phyloP scores from a whole-genome alignment of 345 rosid genomes.

The Salix suchowensis region DNA sequence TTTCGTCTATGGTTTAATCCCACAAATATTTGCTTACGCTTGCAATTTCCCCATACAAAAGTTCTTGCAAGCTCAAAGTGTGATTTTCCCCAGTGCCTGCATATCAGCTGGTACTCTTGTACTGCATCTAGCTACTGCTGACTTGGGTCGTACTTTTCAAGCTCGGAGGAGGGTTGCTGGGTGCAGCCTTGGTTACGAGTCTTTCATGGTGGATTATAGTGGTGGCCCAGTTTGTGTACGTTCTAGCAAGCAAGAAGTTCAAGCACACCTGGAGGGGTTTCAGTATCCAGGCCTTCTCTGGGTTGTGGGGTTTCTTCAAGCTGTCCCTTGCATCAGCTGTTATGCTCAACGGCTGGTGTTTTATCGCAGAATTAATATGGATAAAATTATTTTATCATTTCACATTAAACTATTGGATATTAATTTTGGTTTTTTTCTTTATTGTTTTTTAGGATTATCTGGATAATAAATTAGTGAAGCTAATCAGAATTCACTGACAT shows the following conservation, averaged over 20 bases:
- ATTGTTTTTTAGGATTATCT: no score
- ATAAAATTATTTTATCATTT: no score
- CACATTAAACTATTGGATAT: no score
- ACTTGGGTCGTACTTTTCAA: conserved; percentile 17
- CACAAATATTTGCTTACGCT: no score
- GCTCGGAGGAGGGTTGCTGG: conserved; percentile 15
- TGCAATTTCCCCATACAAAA: conserved; percentile 55
- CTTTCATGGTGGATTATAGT: conserved; percentile 24
- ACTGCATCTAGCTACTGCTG: conserved; percentile 11
- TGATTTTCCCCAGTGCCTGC: conserved; percentile 19
- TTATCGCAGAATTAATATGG: no score
- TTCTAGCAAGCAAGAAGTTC: conserved; percentile 8
- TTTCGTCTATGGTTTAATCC: conserved; percentile 17
- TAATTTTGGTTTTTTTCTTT: no score
- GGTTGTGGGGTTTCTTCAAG: conserved; percentile 13
- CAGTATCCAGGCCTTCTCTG: conserved; percentile 13
- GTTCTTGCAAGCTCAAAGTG: conserved; percentile 26
- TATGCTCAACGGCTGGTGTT: background rate
- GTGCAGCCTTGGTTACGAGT: conserved; percentile 19
- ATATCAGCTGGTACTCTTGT: conserved; percentile 8
- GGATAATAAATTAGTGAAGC: no score
- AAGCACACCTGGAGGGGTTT: conserved; percentile 20
- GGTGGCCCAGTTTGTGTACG: conserved; percentile 18
- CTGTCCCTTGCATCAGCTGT: conserved; percentile 26
- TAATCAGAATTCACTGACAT: no score